Conservation (phyloP, 345 rosid genomes). For the Pistacia integerrima region DNA sequence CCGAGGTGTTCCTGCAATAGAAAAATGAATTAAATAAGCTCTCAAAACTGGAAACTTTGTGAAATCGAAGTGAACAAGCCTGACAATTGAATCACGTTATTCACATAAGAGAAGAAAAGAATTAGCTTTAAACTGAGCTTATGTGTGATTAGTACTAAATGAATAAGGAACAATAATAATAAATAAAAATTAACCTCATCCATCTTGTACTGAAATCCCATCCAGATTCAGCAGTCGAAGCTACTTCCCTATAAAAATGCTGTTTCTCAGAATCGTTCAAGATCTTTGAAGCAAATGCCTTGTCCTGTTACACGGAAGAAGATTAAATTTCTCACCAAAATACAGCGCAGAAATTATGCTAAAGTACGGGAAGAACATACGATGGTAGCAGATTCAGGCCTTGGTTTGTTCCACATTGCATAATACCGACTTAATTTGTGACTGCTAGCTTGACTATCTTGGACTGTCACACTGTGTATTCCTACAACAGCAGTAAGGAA, state of each 20-base stretch:
- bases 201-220: slow-evolving; percentile 92
- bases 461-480: slow-evolving; percentile 58
- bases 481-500: slow-evolving; percentile 39
- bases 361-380: slow-evolving; percentile 41
- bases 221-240: slow-evolving; percentile 92
- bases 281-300: slow-evolving; percentile 57
- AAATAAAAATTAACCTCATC: slow-evolving; percentile 65
- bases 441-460: slow-evolving; percentile 44
- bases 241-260: slow-evolving; percentile 66
- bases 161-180: too few relatives aligned
- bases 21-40: not conserved
- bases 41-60: not conserved
- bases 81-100: not conserved
- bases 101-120: not conserved
- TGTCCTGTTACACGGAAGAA: slow-evolving; percentile 52
- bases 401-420: slow-evolving; percentile 89
- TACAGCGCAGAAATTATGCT: not conserved
- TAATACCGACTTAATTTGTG: slow-evolving; percentile 74
- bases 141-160: not conserved
- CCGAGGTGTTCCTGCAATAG: slow-evolving; percentile 54
- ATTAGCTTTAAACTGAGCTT: not conserved
- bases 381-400: slow-evolving; percentile 72
- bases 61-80: not conserved
- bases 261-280: slow-evolving; percentile 50
- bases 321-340: not conserved